A percentile compares a stretch with the other conserved stretches of the same genome.
phyloP scores from a whole-genome alignment of 116 monocot genomes.

The Trichopus zeylanicus region DNA sequence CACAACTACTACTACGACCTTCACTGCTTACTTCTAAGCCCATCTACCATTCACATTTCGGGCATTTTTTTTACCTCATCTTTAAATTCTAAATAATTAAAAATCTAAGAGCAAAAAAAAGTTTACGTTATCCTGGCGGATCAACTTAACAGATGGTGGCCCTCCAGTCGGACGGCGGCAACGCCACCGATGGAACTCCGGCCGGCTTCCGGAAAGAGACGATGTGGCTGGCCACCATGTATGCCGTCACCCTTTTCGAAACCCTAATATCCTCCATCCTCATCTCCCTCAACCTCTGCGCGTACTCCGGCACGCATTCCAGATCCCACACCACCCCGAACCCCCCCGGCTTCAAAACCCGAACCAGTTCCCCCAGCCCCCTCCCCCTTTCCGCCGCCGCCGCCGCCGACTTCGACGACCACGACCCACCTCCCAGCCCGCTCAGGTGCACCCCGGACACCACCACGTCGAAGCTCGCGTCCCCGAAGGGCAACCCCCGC shows the following conservation, averaged over 20 bases:
- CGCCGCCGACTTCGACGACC: constrained; percentile 10
- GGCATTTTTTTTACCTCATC: too few species aligned
- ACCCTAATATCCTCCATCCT: constrained; percentile 64
- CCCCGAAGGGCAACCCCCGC: constrained; percentile 46
- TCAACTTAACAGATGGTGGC: constrained; percentile 25
- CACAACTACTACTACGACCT: too few species aligned
- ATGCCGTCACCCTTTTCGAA: constrained; percentile 49
- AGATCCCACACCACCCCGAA: constrained; percentile 69
- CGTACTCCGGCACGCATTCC: constrained; percentile 29
- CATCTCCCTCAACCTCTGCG: constrained; percentile 48
- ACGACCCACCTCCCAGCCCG: constrained; percentile 15
- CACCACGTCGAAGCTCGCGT: constrained; percentile 67
- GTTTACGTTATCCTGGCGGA: too few species aligned
- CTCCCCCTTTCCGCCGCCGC: constrained; percentile 33
- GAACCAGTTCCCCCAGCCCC: constrained; percentile 52
- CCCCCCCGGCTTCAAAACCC: constrained; percentile 55
- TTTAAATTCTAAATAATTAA: too few species aligned
- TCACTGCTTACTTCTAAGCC: too few species aligned
- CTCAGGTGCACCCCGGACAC: constrained; percentile 43
- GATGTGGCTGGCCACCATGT: constrained; percentile 51
- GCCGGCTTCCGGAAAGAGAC: constrained; percentile 63
- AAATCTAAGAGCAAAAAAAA: too few species aligned
- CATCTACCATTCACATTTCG: too few species aligned
- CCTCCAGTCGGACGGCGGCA: constrained; percentile 24
- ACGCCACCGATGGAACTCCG: background rate